Conservation (phyloP, 2,329 filamentous ascomycete species). For the Exserohilum rostratum region DNA sequence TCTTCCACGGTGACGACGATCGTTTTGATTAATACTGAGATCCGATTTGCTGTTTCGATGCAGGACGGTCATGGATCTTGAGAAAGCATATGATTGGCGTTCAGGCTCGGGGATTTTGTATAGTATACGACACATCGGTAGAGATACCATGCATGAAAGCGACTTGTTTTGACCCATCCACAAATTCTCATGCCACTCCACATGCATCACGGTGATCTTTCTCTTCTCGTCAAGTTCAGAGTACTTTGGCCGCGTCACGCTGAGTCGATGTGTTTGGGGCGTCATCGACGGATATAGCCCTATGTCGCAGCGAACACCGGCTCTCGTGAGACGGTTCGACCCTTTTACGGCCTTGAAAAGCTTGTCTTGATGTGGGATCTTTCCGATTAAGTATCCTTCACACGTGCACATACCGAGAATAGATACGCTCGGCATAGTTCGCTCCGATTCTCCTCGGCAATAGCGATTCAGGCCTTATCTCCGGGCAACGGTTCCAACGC, state of each 20-base stretch:
- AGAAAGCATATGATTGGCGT: not conserved
- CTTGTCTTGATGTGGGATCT: not conserved
- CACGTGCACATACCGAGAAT: not conserved
- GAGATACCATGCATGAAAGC: too few relatives aligned
- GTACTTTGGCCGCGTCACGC: too few relatives aligned
- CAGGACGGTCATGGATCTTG: too few relatives aligned
- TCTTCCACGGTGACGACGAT: slow-evolving; percentile 45
- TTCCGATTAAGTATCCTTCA: not conserved
- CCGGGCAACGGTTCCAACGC: not conserved
- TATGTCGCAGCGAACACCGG: not conserved
- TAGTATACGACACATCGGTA: too few relatives aligned
- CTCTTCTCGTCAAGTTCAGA: too few relatives aligned
- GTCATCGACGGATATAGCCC: not conserved
- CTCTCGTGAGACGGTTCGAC: too few relatives aligned
- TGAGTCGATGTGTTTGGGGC: too few relatives aligned
- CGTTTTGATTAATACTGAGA: slow-evolving; percentile 11
- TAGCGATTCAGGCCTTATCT: slow-evolving; percentile 1
- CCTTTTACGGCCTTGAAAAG: not conserved
- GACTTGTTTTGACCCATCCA: not conserved
- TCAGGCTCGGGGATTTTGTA: not conserved
- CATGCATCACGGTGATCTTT: too few relatives aligned
- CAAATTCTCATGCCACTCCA: too few relatives aligned
- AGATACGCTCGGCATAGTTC: not conserved
- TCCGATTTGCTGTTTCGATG: not conserved
- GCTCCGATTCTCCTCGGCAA: not conserved